Conservation (phyloP, 208 protist species). For the Leishmania braziliensis region DNA sequence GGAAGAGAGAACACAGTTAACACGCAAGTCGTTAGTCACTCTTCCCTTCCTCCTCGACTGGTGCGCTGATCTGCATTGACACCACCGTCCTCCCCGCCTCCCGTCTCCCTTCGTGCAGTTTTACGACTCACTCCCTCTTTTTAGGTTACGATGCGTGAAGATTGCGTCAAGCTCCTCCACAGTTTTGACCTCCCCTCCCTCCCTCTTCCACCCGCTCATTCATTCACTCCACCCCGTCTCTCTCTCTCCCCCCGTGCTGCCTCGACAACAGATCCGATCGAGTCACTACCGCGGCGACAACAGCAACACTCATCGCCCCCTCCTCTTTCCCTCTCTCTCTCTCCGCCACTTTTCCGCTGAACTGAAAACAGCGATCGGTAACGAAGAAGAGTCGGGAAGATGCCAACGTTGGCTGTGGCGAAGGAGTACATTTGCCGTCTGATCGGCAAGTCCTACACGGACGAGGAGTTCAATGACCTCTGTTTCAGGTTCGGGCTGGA, state of each 20-base stretch:
- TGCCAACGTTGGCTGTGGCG: slow-evolving; percentile 89
- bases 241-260: neutral
- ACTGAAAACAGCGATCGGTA: slow-evolving; percentile 15
- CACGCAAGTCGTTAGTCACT: neutral
- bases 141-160: neutral
- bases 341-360: neutral
- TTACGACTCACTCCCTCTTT: slow-evolving; percentile 1
- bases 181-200: neutral
- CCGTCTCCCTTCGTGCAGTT: neutral
- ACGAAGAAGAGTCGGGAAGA: slow-evolving; percentile 30
- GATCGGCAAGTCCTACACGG: slow-evolving; percentile 85
- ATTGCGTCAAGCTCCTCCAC: neutral
- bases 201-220: neutral
- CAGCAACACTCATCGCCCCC: neutral
- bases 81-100: neutral
- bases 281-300: no score
- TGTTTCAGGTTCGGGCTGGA: slow-evolving; percentile 99
- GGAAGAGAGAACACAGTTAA: neutral
- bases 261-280: neutral
- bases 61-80: neutral
- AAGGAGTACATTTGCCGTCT: slow-evolving; percentile 77
- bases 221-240: neutral
- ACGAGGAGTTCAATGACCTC: slow-evolving; percentile 96
- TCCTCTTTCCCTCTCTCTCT: neutral
- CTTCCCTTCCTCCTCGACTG: neutral